phyloP scores from a whole-genome alignment of 768 basidiomycete genomes.

The Calocybe gangraenosa region DNA sequence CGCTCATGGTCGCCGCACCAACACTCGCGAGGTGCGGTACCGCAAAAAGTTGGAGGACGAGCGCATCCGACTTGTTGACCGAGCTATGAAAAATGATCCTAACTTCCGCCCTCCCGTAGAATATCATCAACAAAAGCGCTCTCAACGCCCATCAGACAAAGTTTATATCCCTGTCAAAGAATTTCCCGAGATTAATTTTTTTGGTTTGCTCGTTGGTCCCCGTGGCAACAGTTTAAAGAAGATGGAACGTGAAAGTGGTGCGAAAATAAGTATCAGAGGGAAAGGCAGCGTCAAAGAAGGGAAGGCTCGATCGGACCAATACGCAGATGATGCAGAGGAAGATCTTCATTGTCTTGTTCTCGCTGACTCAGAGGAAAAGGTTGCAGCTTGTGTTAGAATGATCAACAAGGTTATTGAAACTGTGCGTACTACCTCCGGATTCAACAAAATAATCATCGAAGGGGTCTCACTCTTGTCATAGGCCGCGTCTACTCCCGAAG shows the following conservation, averaged over 20 bases:
- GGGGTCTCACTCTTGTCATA: constrained; percentile 28
- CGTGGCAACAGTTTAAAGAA: constrained; percentile 99
- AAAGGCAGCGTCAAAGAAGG: constrained; percentile 99
- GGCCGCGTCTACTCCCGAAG: constrained; percentile 99
- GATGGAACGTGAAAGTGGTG: constrained; percentile 98
- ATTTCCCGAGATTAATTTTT: constrained; percentile 99
- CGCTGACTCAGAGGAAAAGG: constrained; percentile 90
- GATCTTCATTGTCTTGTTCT: constrained; percentile 97
- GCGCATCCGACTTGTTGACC: constrained; percentile 89
- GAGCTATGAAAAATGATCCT: constrained; percentile 96
- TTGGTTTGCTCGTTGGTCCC: constrained; percentile 95
- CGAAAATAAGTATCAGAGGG: constrained; percentile 97
- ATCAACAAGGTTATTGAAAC: constrained; percentile 99
- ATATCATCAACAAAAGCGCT: constrained; percentile 92
- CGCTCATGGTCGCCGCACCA: constrained; percentile 94
- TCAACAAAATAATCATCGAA: constrained; percentile 2
- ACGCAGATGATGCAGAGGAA: constrained; percentile 95
- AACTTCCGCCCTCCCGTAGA: constrained; percentile 97
- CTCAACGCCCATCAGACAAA: constrained; percentile 92
- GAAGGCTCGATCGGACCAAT: constrained; percentile 92
- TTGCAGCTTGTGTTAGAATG: constrained; percentile 84
- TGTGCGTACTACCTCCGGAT: constrained; percentile 40
- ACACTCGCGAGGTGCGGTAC: constrained; percentile 98
- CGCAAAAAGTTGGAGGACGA: constrained; percentile 93
- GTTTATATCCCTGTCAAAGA: constrained; percentile 99